A percentile compares a stretch with the other conserved stretches of the same genome.
phyloP scores from a whole-genome alignment of 164 flowering plant genomes.

The grape (Vitis vinifera) region DNA sequence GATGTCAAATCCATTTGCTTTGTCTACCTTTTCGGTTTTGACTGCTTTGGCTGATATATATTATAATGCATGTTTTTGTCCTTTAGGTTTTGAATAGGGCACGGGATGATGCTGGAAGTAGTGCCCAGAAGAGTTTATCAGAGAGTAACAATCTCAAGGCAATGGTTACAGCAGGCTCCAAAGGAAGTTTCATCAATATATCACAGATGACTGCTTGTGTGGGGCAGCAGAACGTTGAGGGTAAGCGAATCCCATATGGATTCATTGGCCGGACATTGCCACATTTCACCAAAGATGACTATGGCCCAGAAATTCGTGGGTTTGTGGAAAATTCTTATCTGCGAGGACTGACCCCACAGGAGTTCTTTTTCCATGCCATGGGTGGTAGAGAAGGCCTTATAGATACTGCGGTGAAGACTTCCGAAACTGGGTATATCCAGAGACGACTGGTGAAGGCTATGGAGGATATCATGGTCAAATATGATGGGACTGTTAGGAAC shows the following conservation, averaged over 20 bases:
- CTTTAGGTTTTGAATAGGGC: slow-evolving; percentile 89
- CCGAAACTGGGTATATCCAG: slow-evolving; percentile 98
- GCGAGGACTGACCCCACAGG: slow-evolving; percentile 95
- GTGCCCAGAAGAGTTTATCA: slow-evolving; percentile 94
- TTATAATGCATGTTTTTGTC: not conserved
- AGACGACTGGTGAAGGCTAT: slow-evolving; percentile 96
- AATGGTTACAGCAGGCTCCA: slow-evolving; percentile 99
- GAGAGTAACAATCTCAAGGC: slow-evolving; percentile 99
- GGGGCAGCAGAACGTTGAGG: slow-evolving; percentile 99
- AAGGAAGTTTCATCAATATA: slow-evolving; percentile 97
- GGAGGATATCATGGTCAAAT: slow-evolving; percentile 99
- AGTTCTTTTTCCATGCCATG: slow-evolving; percentile 99
- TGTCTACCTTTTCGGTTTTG: not conserved
- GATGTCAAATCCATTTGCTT: slow-evolving; percentile 32
- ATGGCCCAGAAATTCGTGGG: slow-evolving; percentile 99
- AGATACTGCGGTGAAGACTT: slow-evolving; percentile 99
- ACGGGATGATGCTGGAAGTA: slow-evolving; percentile 99
- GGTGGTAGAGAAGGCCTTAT: slow-evolving; percentile 99
- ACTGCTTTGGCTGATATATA: not conserved
- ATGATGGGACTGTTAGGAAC: slow-evolving; percentile 97
- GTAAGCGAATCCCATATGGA: slow-evolving; percentile 95
- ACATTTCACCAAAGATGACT: slow-evolving; percentile 94
- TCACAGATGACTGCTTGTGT: slow-evolving; percentile 99
- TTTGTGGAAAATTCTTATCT: slow-evolving; percentile 98
- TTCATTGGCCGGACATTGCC: slow-evolving; percentile 88